Evolutionary conservation across 2,329 filamentous ascomycete species (phyloP).

Genomic region (Magnaporthiopsis rhizophila): DNA sequence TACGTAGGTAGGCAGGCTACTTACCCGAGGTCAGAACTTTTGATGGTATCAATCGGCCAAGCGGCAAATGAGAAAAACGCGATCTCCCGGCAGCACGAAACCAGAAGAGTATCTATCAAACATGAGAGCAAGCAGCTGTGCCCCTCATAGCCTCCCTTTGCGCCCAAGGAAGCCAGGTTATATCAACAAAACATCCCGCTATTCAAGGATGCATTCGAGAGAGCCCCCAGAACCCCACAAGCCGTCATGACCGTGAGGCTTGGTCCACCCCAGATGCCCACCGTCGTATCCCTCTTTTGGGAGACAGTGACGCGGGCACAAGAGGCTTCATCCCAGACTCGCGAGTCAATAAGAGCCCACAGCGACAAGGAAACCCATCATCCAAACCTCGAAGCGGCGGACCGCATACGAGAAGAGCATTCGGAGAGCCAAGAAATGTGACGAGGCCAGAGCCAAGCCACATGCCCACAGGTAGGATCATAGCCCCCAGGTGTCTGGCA

Average conservation of each 20-base stretch:
- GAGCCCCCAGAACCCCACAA: slow-evolving; percentile 10
- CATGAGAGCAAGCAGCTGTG: not conserved
- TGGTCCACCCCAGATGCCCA: slow-evolving; percentile 12
- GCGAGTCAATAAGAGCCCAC: slow-evolving; percentile 14
- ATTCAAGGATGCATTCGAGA: not conserved
- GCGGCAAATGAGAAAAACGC: not conserved
- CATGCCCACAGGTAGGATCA: slow-evolving; percentile 24
- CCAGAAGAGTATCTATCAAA: not conserved
- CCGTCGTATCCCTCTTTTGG: not conserved
- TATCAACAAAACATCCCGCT: not conserved
- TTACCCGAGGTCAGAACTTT: not conserved
- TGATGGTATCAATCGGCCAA: not conserved
- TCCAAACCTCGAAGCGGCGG: slow-evolving; percentile 8
- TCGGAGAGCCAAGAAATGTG: slow-evolving; percentile 5
- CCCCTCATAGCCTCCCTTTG: not conserved
- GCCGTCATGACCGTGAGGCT: slow-evolving; percentile 13
- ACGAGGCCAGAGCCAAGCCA: slow-evolving; percentile 14
- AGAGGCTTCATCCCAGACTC: slow-evolving; percentile 14
- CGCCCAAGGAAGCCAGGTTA: not conserved
- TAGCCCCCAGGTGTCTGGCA: slow-evolving; percentile 49
- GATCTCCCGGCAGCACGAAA: too few species aligned
- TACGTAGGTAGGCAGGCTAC: not conserved
- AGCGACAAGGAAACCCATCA: slow-evolving; percentile 19
- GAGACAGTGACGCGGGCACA: slow-evolving; percentile 7
- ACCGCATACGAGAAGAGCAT: slow-evolving; percentile 16